These are phyloP conservation scores for Chaetoceros tenuissimus DNA, from an alignment of 108 stramenopile genomes.

Conservation along the genomic window DNA sequence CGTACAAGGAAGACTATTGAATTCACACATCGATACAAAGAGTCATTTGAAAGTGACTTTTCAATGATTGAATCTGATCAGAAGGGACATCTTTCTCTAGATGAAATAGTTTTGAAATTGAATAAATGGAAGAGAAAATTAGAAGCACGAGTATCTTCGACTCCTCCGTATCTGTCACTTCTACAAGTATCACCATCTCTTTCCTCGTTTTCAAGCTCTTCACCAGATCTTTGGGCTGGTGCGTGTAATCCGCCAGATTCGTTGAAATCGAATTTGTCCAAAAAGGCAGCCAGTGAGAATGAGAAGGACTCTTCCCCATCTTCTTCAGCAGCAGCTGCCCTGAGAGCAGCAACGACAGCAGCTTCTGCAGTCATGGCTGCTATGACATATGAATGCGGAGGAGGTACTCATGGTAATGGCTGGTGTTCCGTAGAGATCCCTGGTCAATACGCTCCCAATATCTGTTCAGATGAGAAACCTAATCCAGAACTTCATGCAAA, in stretches of 20 bases:
- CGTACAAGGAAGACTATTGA: conserved; percentile 54
- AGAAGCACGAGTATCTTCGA: conserved; percentile 49
- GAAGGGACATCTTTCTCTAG: conserved; percentile 29
- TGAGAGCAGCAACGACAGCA: conserved; percentile 22
- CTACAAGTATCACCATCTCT: conserved; percentile 60
- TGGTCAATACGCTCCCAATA: conserved; percentile 75
- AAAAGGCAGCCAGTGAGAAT: conserved; percentile 15
- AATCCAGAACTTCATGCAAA: conserved; percentile 78
- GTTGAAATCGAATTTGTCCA: conserved; percentile 13
- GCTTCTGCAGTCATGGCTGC: conserved; percentile 54
- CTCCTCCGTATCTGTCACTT: conserved; percentile 40
- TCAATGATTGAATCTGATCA: conserved; percentile 17
- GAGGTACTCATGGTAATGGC: conserved; percentile 72
- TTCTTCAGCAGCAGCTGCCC: conserved; percentile 1
- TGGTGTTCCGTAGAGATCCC: conserved; percentile 79
- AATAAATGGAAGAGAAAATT: conserved; percentile 64
- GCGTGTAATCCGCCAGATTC: conserved; percentile 37
- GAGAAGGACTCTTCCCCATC: background rate
- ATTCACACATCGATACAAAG: conserved; percentile 61
- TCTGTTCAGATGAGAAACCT: conserved; percentile 50
- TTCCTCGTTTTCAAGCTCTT: conserved; percentile 48
- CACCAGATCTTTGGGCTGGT: conserved; percentile 77
- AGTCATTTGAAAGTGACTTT: conserved; percentile 62
- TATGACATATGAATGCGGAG: conserved; percentile 55
- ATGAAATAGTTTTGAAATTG: conserved; percentile 43